Conservation (phyloP, 257 asterid species). For the Agastache rugosa region DNA sequence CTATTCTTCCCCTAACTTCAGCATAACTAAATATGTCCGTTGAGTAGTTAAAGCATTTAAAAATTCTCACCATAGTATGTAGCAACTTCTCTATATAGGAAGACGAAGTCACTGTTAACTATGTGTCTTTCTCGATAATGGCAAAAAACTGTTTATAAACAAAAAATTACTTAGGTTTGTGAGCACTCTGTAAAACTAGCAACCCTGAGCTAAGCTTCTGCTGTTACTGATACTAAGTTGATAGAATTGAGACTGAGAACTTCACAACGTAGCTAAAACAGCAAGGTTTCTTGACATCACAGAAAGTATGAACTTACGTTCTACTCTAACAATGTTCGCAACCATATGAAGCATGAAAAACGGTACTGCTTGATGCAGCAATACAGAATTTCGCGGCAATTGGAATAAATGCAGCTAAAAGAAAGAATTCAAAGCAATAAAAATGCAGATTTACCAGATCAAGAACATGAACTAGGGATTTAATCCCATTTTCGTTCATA, state of each 20-base stretch:
- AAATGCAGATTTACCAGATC: constrained; percentile 55
- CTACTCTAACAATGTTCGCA: not conserved
- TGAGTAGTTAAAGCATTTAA: not conserved
- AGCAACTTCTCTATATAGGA: not conserved
- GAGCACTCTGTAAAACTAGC: not conserved
- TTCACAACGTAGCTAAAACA: not conserved
- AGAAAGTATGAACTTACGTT: not conserved
- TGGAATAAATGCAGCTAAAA: not conserved
- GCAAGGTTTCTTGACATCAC: not conserved
- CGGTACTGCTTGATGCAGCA: not conserved
- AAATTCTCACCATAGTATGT: not conserved
- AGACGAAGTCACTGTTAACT: not conserved
- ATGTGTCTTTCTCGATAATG: not conserved
- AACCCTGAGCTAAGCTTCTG: constrained; percentile 1
- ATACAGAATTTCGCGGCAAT: not conserved
- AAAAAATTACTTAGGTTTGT: not conserved
- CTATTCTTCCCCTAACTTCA: not conserved
- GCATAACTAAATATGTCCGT: not conserved
- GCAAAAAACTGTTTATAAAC: not conserved
- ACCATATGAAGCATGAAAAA: not conserved
- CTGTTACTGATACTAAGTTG: not conserved
- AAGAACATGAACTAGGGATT: constrained; percentile 75
- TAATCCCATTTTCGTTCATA: constrained; percentile 79
- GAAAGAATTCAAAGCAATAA: not conserved
- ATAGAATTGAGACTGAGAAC: not conserved